A percentile compares a stretch with the other conserved stretches of the same genome.
Conservation (phyloP, 345 rosid species). For the Lepidium aucheri region DNA sequence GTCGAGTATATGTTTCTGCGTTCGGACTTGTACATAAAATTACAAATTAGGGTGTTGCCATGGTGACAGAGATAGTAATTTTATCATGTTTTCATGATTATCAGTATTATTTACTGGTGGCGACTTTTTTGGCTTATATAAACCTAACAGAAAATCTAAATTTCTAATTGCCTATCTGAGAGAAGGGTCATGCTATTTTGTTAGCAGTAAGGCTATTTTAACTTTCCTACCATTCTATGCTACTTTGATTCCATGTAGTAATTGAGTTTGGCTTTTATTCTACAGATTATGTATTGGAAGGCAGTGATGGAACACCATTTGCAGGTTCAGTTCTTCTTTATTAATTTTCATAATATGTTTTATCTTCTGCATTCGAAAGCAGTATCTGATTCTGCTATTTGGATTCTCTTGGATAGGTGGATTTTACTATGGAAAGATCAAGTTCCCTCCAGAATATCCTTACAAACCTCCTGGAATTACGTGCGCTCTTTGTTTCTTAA, state of each 20-base stretch:
- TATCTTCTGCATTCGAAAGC: not conserved
- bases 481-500: conserved; percentile 33
- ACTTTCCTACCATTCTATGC: not conserved
- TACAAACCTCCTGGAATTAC: conserved; percentile 98
- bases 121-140: not conserved
- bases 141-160: not conserved
- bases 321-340: not conserved
- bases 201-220: not conserved
- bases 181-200: not conserved
- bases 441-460: conserved; percentile 96
- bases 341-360: not conserved
- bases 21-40: not conserved
- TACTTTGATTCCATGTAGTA: not conserved
- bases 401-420: not conserved
- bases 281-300: conserved; percentile 7
- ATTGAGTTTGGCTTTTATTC: not conserved
- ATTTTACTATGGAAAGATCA: conserved; percentile 86
- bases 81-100: not conserved
- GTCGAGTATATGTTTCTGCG: not conserved
- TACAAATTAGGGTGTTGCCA: not conserved
- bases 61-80: not conserved
- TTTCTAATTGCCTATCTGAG: not conserved
- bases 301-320: conserved; percentile 2
- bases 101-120: not conserved
- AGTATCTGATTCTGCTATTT: not conserved